Conservation (phyloP, 2,329 filamentous ascomycete genomes). For the Ceratocystis huliohia region DNA sequence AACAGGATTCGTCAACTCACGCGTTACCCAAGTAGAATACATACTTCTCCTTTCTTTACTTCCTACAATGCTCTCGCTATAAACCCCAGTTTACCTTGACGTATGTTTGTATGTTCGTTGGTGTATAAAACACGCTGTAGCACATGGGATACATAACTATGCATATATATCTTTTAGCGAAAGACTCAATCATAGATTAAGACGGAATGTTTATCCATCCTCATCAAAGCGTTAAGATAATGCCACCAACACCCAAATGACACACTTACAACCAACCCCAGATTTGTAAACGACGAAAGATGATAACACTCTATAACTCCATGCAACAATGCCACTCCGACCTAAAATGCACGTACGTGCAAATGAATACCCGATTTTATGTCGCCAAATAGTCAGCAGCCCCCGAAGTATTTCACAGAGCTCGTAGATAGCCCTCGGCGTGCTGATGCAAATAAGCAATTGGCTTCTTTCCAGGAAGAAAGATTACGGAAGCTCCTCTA, state of each 20-base stretch:
- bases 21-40: no score
- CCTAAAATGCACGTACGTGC: neutral
- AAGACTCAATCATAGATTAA: neutral
- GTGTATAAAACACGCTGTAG: no score
- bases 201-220: neutral
- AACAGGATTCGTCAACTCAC: no score
- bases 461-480: neutral
- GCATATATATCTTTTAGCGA: neutral
- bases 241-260: neutral
- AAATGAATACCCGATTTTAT: neutral
- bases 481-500: neutral
- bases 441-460: neutral
- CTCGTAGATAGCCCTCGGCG: neutral
- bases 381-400: neutral
- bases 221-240: neutral
- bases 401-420: neutral
- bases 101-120: no score
- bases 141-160: neutral
- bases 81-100: no score
- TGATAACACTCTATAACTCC: neutral
- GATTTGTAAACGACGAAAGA: neutral
- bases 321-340: neutral
- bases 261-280: neutral
- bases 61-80: no score
- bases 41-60: no score